Evolutionary conservation across 2,329 filamentous ascomycete species (phyloP).

Genomic region (Elsinoe australis): DNA sequence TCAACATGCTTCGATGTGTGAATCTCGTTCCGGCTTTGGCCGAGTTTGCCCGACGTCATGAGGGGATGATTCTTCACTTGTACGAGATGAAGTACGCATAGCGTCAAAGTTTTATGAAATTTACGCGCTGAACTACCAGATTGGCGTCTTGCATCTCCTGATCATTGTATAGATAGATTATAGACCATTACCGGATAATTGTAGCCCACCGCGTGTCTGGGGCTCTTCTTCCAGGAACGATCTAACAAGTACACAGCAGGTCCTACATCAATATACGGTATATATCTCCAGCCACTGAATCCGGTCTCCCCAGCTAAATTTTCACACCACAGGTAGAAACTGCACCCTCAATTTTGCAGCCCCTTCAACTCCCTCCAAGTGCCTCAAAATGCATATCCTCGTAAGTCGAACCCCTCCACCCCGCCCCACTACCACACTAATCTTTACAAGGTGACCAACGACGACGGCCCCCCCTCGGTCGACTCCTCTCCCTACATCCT

Average conservation of each 20-base stretch:
- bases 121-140: no score
- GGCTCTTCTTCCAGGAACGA: no score
- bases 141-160: no score
- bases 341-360: background rate
- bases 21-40: conserved; percentile 2
- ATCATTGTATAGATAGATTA: no score
- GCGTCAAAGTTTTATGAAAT: no score
- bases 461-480: conserved; percentile 45
- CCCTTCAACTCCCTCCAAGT: background rate
- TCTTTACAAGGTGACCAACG: conserved; percentile 41
- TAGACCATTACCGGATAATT: no score
- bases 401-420: conserved; percentile 18
- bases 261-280: no score
- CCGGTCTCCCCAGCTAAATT: no score
- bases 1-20: background rate
- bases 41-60: conserved; percentile 14
- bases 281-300: no score
- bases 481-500: conserved; percentile 45
- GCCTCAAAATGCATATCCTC: conserved; percentile 22
- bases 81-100: background rate
- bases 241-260: no score
- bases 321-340: background rate
- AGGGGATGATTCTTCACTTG: background rate
- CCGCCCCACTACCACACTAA: background rate
- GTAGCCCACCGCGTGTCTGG: no score